These are phyloP conservation scores for Aspergillus kassunensis DNA, from an alignment of 495 filamentous ascomycete species.

Conservation along the genomic window DNA sequence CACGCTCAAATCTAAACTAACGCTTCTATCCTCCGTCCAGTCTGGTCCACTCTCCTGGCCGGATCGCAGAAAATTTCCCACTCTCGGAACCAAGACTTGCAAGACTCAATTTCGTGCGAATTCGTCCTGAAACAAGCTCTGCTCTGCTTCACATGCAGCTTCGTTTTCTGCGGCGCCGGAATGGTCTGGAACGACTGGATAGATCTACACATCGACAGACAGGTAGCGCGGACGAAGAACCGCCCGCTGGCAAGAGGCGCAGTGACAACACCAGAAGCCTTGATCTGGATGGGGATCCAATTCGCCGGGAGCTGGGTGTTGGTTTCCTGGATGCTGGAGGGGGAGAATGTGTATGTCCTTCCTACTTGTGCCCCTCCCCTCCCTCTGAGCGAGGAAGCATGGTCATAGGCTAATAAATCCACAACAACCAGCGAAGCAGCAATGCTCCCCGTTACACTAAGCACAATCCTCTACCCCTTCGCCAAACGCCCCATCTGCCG, in stretches of 20 bases:
- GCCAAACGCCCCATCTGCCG: conserved; percentile 1
- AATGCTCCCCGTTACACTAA: conserved; percentile 1
- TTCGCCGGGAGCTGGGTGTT: conserved; percentile 1
- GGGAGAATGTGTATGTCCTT: conserved; percentile 1
- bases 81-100: not conserved
- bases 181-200: conserved; percentile 18
- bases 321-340: conserved; percentile 1
- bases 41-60: conserved; percentile 14
- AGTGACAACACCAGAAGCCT: conserved; percentile 5
- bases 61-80: conserved; percentile 5
- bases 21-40: not conserved
- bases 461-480: conserved; percentile 5
- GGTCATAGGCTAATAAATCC: not conserved
- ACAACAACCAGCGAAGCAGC: not conserved
- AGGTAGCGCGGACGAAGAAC: conserved; percentile 14
- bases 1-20: not conserved
- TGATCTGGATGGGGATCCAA: conserved; percentile 11
- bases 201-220: conserved; percentile 12
- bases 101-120: conserved; percentile 1
- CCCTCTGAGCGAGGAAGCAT: too few relatives aligned
- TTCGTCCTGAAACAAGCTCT: conserved; percentile 4
- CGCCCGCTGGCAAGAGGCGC: conserved; percentile 9
- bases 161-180: conserved; percentile 13
- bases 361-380: too few relatives aligned
- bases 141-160: conserved; percentile 5